Percentiles rank a stretch among this genome's conserved stretches.
Conservation (phyloP, 2,329 filamentous ascomycete species). For the Colletotrichum sp. region DNA sequence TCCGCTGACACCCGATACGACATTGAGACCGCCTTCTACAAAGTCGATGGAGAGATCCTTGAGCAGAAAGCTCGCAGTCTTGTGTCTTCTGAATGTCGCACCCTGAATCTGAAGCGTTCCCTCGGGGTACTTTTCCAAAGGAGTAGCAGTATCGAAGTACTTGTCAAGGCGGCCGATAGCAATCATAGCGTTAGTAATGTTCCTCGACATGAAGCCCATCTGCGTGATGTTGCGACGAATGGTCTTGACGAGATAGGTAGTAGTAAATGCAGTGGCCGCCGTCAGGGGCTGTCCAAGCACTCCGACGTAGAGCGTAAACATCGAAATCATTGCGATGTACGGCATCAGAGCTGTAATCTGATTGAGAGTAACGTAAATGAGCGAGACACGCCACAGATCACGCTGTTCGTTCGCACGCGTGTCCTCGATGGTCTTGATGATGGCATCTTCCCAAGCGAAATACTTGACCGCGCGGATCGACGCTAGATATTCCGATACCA, state of each 20-base stretch:
- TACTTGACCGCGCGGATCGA: constrained; percentile 66
- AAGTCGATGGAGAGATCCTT: constrained; percentile 56
- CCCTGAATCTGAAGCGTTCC: constrained; percentile 52
- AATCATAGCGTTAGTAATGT: constrained; percentile 46
- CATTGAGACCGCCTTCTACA: constrained; percentile 58
- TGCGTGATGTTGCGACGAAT: constrained; percentile 58
- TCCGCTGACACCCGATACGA: constrained; percentile 59
- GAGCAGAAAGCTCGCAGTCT: constrained; percentile 54
- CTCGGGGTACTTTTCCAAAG: constrained; percentile 51
- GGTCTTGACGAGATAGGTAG: constrained; percentile 57
- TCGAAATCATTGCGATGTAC: constrained; percentile 55
- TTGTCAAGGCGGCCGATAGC: constrained; percentile 58
- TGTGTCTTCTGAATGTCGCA: constrained; percentile 55
- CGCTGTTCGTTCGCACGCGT: constrained; percentile 57
- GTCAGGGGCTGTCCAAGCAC: constrained; percentile 53
- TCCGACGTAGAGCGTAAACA: constrained; percentile 58
- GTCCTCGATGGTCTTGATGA: constrained; percentile 54
- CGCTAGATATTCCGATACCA: constrained; percentile 62
- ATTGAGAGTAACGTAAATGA: constrained; percentile 51
- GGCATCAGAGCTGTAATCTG: constrained; percentile 59
- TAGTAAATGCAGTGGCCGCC: constrained; percentile 63
- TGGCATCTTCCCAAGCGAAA: constrained; percentile 63
- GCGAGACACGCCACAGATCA: constrained; percentile 57
- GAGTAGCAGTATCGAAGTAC: constrained; percentile 57
- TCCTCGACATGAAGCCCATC: constrained; percentile 49